Evolutionary conservation across 805 yeast genomes (phyloP).

Genomic region (Yarrowia alimentaria): DNA sequence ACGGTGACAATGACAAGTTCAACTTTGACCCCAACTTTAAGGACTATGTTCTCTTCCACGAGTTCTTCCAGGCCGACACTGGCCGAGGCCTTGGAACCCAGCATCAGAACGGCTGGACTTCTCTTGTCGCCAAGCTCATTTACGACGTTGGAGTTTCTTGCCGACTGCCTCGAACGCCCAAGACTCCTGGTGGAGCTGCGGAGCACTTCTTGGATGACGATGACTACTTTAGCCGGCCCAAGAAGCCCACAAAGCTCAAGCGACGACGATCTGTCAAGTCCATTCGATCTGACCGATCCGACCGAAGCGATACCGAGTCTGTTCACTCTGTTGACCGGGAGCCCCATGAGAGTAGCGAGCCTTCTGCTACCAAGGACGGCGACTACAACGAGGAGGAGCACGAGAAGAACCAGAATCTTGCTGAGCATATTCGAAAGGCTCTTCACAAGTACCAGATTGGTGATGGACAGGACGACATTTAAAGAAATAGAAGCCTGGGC

Average conservation of each 20-base stretch:
- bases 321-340: slow-evolving; percentile 14
- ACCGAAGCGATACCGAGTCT: slow-evolving; percentile 16
- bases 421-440: slow-evolving; percentile 32
- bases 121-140: slow-evolving; percentile 85
- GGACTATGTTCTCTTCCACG: slow-evolving; percentile 76
- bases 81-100: slow-evolving; percentile 93
- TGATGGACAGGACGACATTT: slow-evolving; percentile 25
- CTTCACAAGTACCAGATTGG: slow-evolving; percentile 29
- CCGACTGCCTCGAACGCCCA: slow-evolving; percentile 40
- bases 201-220: slow-evolving; percentile 42
- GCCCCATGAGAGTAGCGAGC: slow-evolving; percentile 13
- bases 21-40: slow-evolving; percentile 69
- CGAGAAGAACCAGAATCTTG: slow-evolving; percentile 29
- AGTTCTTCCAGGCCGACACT: slow-evolving; percentile 90
- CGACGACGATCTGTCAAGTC: slow-evolving; percentile 32
- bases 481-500: neutral
- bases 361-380: slow-evolving; percentile 8
- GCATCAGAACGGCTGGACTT: slow-evolving; percentile 97
- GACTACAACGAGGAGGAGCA: slow-evolving; percentile 27
- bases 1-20: slow-evolving; percentile 49
- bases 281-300: slow-evolving; percentile 10
- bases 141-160: slow-evolving; percentile 78
- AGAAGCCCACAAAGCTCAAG: slow-evolving; percentile 29
- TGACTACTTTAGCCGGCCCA: slow-evolving; percentile 33
- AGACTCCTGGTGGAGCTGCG: slow-evolving; percentile 40